Evolutionary conservation across 2,329 filamentous ascomycete species (phyloP), one percentile per base, ranked within the genome.

Genomic region (Cryphonectria nitschkei): DNA sequence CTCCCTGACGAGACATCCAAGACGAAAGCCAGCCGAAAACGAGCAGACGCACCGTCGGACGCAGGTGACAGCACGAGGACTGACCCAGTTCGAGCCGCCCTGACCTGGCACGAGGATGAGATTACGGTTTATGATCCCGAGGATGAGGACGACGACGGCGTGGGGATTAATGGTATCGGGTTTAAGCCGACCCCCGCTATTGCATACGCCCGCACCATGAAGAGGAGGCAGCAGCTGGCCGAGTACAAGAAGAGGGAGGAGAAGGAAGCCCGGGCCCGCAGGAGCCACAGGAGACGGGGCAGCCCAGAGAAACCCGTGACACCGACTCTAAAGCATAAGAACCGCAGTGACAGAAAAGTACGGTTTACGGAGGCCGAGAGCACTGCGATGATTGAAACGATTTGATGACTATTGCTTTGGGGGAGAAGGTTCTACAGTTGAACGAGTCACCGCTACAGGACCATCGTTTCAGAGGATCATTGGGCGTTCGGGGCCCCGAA

Each of bases 41-140:
- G 75, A 54, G 74, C 80, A 0, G 80, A 79, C 2, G 83, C 83
- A 3, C 83, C 84, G 5, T 83, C 82, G 0, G 73, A 75, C 4
- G 26, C 61, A 39, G 60, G 65, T 46, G 76, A 60, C 68, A 75
- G 71, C 54, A 72, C 68, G 41, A 65, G 72, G 65, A 70, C 63
- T 26, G 87, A 89, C 68, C 86, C 87, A 0, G 76, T 89, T 13
- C 84, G 88, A 50, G 88, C 88, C 8, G 84, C 88, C 2, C 81
- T 91, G 67, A 91, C 89, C 1, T 92, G 89, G 89, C 88, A 89
- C 75, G 88, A 90, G 74, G 86, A 91, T 74, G 89, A 91, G 76
- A 91, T 92, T 72, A 91, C 89, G 1, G 83, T 90, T 39, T 89
- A 91, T 77, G 87, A 90, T 74, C 87, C 88, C 0, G 82, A 88